Evolutionary conservation across 2,329 filamentous ascomycete species (phyloP).

Genomic region (Ophiostoma ips): DNA sequence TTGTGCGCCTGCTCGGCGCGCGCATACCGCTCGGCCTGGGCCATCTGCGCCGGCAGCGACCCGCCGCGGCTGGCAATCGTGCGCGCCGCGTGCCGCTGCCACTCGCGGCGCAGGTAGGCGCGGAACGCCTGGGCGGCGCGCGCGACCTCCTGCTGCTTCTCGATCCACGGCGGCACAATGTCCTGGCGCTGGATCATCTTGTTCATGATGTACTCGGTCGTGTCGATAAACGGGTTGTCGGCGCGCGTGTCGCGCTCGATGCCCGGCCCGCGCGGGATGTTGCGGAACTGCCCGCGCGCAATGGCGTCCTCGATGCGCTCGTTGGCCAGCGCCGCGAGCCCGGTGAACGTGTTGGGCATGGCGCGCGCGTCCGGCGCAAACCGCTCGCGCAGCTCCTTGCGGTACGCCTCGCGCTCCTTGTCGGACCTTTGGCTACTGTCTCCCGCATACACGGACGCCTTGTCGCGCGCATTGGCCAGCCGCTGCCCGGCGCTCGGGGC

Average conservation of each 20-base stretch:
- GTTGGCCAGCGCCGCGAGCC: conserved; percentile 72
- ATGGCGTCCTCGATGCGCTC: conserved; percentile 88
- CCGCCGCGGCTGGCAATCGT: conserved; percentile 69
- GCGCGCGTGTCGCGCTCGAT: conserved; percentile 63
- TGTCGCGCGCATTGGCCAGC: conserved; percentile 42
- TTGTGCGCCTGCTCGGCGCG: conserved; percentile 56
- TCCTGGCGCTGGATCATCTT: conserved; percentile 96
- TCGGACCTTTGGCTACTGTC: neutral
- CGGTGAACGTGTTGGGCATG: conserved; percentile 64
- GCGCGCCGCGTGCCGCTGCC: conserved; percentile 69
- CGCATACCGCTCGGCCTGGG: conserved; percentile 58
- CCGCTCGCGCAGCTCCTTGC: conserved; percentile 63
- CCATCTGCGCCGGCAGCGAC: conserved; percentile 57
- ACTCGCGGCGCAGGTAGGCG: conserved; percentile 60
- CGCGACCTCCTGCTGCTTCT: conserved; percentile 86
- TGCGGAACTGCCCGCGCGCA: conserved; percentile 72
- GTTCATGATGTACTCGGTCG: conserved; percentile 96
- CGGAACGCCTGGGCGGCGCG: conserved; percentile 59
- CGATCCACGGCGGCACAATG: conserved; percentile 94
- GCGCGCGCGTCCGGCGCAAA: conserved; percentile 60
- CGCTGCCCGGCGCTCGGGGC: conserved; percentile 31
- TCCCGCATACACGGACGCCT: conserved; percentile 35
- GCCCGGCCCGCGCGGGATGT: conserved; percentile 66
- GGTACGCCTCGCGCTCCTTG: conserved; percentile 51
- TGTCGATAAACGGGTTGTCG: conserved; percentile 82